Base-by-base conservation (phyloP, 129 eudicot species). In the Tagetes patula region DNA sequence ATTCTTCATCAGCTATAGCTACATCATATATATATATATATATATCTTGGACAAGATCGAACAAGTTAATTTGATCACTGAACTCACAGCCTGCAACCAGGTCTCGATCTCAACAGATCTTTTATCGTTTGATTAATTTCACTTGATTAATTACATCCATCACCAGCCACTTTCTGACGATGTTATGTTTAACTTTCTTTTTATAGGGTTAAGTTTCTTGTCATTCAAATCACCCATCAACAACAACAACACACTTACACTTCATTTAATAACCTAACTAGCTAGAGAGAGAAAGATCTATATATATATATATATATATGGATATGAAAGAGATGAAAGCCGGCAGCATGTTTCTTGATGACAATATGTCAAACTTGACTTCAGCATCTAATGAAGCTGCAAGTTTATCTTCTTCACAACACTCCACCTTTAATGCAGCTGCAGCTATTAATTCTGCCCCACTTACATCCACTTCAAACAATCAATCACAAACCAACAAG, bases 371-470 rank as follows among this genome's bases (percentile, higher is more conserved):
- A 76, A 85, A 88, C 69, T 79, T 88, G 77, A 85, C 95, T 75
- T 88, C 86, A 70, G 90, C 86, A 73, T 88, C 95, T 8, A 87
- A 85, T 85, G 89, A 87, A 79, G 89, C 27, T 20, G 27, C 87
- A 61, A 85, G 92, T 76, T 70, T 84, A 75, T 81, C 84, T 76
- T 84, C 87, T 67, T 87, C 92, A 70, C 27, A 20, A 20, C 27
- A 20, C 27, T 20, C 27, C 27, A 20, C 27, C 27, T 20, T 20
- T 20, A 20, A 20, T 20, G 27, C 27, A 20, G 27, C 27, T 20
- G 27, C 27, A 20, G 27, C 27, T 20, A 20, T 20, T 20, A 20
- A 20, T 20, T 20, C 27, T 20, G 27, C 27, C 27, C 27, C 27
- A 20, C 27, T 20, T 20, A 20, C 27, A 20, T 20, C 27, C 27